phyloP scores from a whole-genome alignment of 2,329 filamentous ascomycete species.

The Didymella pinodella region DNA sequence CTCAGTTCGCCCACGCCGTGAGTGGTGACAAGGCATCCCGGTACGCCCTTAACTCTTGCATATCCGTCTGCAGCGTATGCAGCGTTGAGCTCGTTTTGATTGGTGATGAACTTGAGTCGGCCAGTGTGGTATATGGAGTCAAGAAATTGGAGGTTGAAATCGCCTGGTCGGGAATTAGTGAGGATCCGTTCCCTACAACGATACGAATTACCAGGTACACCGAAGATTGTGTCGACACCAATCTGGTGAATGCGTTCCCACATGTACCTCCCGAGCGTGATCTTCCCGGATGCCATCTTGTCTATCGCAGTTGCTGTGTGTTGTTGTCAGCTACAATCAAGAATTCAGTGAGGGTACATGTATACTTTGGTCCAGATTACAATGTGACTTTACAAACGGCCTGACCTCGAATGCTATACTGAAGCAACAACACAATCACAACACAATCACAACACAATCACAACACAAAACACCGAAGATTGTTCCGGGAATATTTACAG shows the following conservation, averaged over 20 bases:
- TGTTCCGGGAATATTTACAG: no score
- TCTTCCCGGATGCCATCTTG: slow-evolving; percentile 35
- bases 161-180: not conserved
- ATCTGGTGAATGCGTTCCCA: slow-evolving; percentile 54
- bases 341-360: not conserved
- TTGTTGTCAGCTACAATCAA: not conserved
- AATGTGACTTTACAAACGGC: not conserved
- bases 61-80: slow-evolving; percentile 67
- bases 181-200: not conserved
- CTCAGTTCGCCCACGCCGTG: slow-evolving; percentile 66
- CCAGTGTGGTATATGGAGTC: slow-evolving; percentile 53
- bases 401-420: not conserved
- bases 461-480: not conserved
- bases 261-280: slow-evolving; percentile 54
- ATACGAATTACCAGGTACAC: slow-evolving; percentile 47
- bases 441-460: not conserved
- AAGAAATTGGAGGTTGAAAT: slow-evolving; percentile 46
- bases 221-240: slow-evolving; percentile 52
- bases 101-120: slow-evolving; percentile 59
- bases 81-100: slow-evolving; percentile 66
- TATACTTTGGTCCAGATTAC: not conserved
- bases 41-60: slow-evolving; percentile 61
- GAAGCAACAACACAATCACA: not conserved
- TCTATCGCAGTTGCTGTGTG: slow-evolving; percentile 5
- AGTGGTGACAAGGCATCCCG: slow-evolving; percentile 62